Percentiles rank a stretch among this genome's conserved stretches.
These are phyloP conservation scores for Mycena chlorophos DNA, from an alignment of 768 basidiomycete genomes.

Conservation along the genomic window DNA sequence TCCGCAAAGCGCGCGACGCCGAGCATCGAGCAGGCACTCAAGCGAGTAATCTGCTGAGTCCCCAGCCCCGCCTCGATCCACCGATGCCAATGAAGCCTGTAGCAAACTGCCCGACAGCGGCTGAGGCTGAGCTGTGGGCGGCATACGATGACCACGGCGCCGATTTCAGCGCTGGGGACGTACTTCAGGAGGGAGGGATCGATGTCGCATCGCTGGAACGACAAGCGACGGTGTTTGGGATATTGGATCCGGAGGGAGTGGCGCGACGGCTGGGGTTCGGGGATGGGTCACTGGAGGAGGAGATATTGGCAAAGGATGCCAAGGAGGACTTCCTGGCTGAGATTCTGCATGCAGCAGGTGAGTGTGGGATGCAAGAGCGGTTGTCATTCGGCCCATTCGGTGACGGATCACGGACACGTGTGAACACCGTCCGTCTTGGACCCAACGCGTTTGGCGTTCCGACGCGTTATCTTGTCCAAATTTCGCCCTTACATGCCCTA, in stretches of 20 bases:
- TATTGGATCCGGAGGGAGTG: constrained; percentile 2
- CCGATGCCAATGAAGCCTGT: not conserved
- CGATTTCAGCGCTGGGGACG: constrained; percentile 4
- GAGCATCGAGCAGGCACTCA: not conserved
- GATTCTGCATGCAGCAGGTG: not conserved
- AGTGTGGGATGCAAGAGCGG: not conserved
- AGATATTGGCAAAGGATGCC: not conserved
- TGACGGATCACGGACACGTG: constrained; percentile 1
- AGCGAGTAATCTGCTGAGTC: not conserved
- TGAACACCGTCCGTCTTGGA: not conserved
- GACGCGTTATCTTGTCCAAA: not conserved
- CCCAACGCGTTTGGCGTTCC: not conserved
- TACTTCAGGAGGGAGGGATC: not conserved
- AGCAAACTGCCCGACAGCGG: not conserved
- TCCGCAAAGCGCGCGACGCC: not conserved
- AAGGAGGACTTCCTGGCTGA: constrained; percentile 7
- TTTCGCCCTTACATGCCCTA: not conserved
- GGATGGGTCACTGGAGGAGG: not conserved
- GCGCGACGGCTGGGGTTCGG: constrained; percentile 3
- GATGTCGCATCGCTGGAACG: not conserved
- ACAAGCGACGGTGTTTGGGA: constrained; percentile 2
- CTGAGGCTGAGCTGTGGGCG: constrained; percentile 3
- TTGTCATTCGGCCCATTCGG: too few species aligned
- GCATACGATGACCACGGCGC: constrained; percentile 2
- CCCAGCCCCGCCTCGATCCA: not conserved